Percentiles rank a stretch among this genome's conserved stretches.
Conservation (phyloP, 345 rosid species). For the Stellera chamaejasme region DNA sequence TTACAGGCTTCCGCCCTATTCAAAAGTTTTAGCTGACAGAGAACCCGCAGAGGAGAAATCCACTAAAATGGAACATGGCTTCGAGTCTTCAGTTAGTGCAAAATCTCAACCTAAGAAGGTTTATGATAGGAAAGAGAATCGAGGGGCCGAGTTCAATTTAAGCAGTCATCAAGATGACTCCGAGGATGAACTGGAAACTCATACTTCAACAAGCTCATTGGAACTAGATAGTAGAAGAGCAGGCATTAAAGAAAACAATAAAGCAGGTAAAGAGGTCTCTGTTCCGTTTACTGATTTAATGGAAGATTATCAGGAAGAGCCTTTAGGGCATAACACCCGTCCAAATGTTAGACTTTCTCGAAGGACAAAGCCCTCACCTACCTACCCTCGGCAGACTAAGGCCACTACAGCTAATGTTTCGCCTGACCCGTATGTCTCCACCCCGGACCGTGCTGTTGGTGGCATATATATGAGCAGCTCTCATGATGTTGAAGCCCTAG, state of each 20-base stretch:
- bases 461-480: slow-evolving; percentile 7
- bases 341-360: slow-evolving; percentile 34
- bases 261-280: slow-evolving; percentile 22
- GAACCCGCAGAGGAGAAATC: slow-evolving; percentile 25
- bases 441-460: slow-evolving; percentile 10
- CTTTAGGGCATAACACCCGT: slow-evolving; percentile 19
- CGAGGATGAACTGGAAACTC: slow-evolving; percentile 20
- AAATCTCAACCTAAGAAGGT: slow-evolving; percentile 25
- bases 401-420: slow-evolving; percentile 16
- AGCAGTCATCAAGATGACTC: slow-evolving; percentile 31
- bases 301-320: slow-evolving; percentile 26
- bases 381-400: slow-evolving; percentile 18
- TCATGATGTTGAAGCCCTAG: slow-evolving; percentile 2
- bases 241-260: slow-evolving; percentile 19
- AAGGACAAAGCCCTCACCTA: slow-evolving; percentile 42
- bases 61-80: slow-evolving; percentile 19
- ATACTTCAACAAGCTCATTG: slow-evolving; percentile 17
- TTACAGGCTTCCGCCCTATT: slow-evolving; percentile 37
- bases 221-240: slow-evolving; percentile 11
- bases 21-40: slow-evolving; percentile 20
- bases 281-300: slow-evolving; percentile 28
- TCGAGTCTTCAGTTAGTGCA: slow-evolving; percentile 16
- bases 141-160: slow-evolving; percentile 17
- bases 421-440: slow-evolving; percentile 8
- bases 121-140: slow-evolving; percentile 17